Conservation (phyloP, 768 basidiomycete species). For the Boletus edulis region DNA sequence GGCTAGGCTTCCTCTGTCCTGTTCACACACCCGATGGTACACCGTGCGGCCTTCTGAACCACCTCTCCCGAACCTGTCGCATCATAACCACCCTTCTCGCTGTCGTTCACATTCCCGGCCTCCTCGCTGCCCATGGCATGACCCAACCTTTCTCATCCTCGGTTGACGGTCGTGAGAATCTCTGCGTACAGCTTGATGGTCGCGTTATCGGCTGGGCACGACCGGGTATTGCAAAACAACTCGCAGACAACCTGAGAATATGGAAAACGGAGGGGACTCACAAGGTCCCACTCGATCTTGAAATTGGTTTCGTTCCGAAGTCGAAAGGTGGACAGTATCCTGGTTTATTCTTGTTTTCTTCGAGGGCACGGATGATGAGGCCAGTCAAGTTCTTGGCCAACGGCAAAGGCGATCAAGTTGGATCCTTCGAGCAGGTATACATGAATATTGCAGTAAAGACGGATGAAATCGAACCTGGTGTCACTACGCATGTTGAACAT, state of each 20-base stretch:
- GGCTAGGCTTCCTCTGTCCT: constrained; percentile 89
- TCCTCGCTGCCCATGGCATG: constrained; percentile 91
- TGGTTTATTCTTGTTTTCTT: constrained; percentile 89
- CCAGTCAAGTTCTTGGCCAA: constrained; percentile 91
- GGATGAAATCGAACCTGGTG: constrained; percentile 72
- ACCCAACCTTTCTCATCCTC: constrained; percentile 80
- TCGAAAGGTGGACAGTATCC: constrained; percentile 96
- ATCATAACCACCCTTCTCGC: constrained; percentile 78
- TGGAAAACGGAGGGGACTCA: constrained; percentile 92
- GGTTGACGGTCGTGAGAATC: constrained; percentile 76
- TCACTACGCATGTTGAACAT: constrained; percentile 91
- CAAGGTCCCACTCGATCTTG: constrained; percentile 86
- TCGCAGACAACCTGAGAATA: constrained; percentile 82
- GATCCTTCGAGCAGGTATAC: constrained; percentile 98
- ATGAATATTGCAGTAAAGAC: constrained; percentile 95
- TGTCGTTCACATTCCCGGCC: constrained; percentile 73
- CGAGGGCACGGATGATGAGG: constrained; percentile 92
- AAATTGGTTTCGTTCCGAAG: constrained; percentile 88
- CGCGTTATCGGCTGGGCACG: constrained; percentile 92
- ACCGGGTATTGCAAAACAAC: constrained; percentile 65
- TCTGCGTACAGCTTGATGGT: constrained; percentile 95
- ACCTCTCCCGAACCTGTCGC: constrained; percentile 90
- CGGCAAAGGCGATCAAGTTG: constrained; percentile 84
- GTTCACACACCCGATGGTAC: constrained; percentile 99
- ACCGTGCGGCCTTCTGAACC: constrained; percentile 96